Evolutionary conservation across 371 early-diverging fungal genomes (phyloP).

Genomic region (Actinomucor elegans): DNA sequence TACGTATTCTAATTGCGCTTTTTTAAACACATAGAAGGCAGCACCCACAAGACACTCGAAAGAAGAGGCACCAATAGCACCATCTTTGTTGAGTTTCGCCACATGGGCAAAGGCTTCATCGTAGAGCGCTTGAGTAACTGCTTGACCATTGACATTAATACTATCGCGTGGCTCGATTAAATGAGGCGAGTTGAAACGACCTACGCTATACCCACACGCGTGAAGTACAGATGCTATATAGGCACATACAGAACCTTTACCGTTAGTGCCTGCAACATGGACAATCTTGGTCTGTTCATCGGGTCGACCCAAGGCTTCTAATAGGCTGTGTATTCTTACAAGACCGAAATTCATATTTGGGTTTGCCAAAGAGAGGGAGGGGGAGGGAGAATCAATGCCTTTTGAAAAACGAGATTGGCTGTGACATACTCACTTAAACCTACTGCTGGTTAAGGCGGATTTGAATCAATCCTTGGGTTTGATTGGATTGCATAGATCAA

Average conservation of each 20-base stretch:
- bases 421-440: background rate
- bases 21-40: conserved; percentile 59
- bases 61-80: conserved; percentile 26
- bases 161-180: conserved; percentile 68
- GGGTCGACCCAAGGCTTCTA: conserved; percentile 61
- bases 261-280: conserved; percentile 86
- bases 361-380: background rate
- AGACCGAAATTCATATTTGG: conserved; percentile 62
- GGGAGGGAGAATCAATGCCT: background rate
- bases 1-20: conserved; percentile 58
- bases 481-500: too few species aligned
- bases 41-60: conserved; percentile 71
- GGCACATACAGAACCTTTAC: conserved; percentile 80
- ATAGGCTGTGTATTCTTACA: conserved; percentile 60
- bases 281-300: conserved; percentile 54
- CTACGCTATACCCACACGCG: conserved; percentile 44
- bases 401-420: too few species aligned
- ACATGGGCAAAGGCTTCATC: conserved; percentile 29
- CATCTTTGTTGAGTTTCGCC: conserved; percentile 23
- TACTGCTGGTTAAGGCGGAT: too few species aligned
- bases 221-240: conserved; percentile 51
- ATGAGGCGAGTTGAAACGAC: conserved; percentile 81
- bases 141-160: conserved; percentile 55
- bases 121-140: conserved; percentile 44
- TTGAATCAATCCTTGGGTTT: too few species aligned